Conservation (phyloP, 345 rosid species). For the Gossypium sturtianum region DNA sequence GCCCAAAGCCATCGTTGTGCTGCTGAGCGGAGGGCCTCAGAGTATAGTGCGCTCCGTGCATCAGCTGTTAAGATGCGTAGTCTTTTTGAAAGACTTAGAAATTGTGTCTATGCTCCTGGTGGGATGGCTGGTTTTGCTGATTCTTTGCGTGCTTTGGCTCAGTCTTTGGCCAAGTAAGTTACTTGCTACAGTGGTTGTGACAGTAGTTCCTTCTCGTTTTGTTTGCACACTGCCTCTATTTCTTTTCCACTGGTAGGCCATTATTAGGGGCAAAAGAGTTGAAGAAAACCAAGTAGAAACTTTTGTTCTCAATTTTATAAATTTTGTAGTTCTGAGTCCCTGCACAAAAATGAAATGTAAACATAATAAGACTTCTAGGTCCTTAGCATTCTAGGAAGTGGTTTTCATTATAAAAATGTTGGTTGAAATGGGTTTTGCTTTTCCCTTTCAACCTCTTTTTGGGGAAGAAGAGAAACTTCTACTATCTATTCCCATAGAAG, state of each 20-base stretch:
- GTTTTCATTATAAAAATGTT: background rate
- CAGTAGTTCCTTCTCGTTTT: background rate
- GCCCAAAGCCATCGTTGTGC: conserved; percentile 96
- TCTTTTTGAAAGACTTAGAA: conserved; percentile 74
- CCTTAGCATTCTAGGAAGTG: background rate
- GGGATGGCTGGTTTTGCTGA: conserved; percentile 75
- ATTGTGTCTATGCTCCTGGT: conserved; percentile 54
- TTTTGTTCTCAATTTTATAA: background rate
- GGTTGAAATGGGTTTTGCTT: background rate
- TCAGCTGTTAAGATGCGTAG: conserved; percentile 82
- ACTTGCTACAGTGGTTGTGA: conserved; percentile 4
- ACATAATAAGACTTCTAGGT: background rate
- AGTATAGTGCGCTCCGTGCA: conserved; percentile 73
- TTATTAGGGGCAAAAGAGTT: background rate
- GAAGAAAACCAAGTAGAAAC: background rate
- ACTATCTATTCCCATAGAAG: background rate
- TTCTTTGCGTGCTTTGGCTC: conserved; percentile 71
- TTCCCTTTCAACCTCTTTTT: background rate
- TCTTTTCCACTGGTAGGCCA: background rate
- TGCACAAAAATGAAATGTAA: background rate
- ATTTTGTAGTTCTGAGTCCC: background rate
- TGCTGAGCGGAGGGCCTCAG: conserved; percentile 83
- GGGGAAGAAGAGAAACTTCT: background rate
- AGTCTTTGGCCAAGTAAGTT: conserved; percentile 85
- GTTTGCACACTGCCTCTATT: background rate